Base-by-base conservation (phyloP, 768 basidiomycete genomes). In the Mycena polygramma region DNA sequence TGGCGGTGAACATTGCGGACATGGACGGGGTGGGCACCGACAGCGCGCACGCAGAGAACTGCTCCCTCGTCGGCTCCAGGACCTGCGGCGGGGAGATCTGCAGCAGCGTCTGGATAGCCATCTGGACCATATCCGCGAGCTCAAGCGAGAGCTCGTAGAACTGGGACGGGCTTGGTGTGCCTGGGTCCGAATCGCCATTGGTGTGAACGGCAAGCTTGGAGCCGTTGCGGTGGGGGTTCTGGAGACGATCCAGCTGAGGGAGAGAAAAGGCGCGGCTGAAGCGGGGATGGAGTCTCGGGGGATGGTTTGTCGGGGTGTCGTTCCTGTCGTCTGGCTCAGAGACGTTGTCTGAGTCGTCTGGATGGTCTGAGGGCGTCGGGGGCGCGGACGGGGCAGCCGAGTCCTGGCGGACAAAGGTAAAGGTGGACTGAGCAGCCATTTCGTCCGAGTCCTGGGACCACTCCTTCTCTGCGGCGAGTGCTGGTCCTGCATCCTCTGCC, bases 1-100 rank as follows among this genome's bases (percentile, higher is more conserved):
- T 95, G 46, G 92, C 88, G 20, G 94, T 94, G 78, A 98, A 89
- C 79, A 98, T 86, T 46, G 95, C 94, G 20, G 94, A 93, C 80
- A 98, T 87, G 73, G 92, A 94, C 8, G 95, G 89, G 0, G 94
- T 94, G 13, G 96, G 97, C 52, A 98, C 89, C 45, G 94, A 91
- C 30, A 98, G 81, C 2, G 95, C 89, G 79, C 94, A 97, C 30
- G 94, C 92, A 2, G 96, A 93, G 76, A 96, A 93, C 77, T 96
- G 96, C 77, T 98, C 96, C 79, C 94, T 97, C 3, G 93, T 91
- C n/a, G 94, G 90, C 77, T 98, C 96, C 54, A 98, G 87, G 22
- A 98, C 83, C 79, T 98, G 97, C 0, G 93, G 89, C 5, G 96
- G 96, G 0, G 94, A 94, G 72, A 98, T 86, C 75, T 97, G 95